Base-by-base conservation (phyloP, 352 stramenopile genomes). In the Pythium dissimile region DNA sequence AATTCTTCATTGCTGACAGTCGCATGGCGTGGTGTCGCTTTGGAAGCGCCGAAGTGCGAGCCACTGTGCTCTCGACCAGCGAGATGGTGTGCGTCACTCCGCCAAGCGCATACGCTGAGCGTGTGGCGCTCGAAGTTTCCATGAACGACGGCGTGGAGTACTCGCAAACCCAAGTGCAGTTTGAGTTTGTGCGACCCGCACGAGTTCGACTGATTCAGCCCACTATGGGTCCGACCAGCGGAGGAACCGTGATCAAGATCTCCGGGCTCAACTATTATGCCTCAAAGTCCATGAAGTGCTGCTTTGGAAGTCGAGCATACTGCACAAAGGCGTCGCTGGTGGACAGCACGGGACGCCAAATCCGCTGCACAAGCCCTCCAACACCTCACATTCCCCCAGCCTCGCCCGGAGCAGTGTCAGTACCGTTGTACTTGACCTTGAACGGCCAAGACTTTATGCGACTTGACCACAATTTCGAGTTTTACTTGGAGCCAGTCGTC, bases 101-200 rank as follows among this genome's bases (percentile, higher is more conserved):
- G 9, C 12, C 28, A 2, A 77, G 62, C 49, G 24, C 32, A 1
- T 73, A 54, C 41, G 68, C 72, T 8, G 69, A 83, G 45, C 41
- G 31, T 18, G 67, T 86, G 1, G 3, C 34, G 4, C 55, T 97
- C 5, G 76, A 89, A 31, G 62, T 97, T 16, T 95, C 77, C 1
- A 69, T 93, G 18, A 97, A 98, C 59, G 69, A 89, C 53, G 90
- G 89, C 5, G 69, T 95, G 24, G 92, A 98, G 37, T 98, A 92
- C 44, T 90, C 85, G 5, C 42, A 71, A 8, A 89, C 89, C 65
- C 67, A 64, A 5, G 65, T 84, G 1, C 37, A 69, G 8, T 94
- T 91, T 62, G 68, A 65, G 2, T 96, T 95, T 52, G 66, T 78
- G 20, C 27, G 58, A 7, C 31, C 71, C 10, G 69, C 77, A 18